Evolutionary conservation across 768 basidiomycete genomes (phyloP).

Genomic region (Bullera alba): DNA sequence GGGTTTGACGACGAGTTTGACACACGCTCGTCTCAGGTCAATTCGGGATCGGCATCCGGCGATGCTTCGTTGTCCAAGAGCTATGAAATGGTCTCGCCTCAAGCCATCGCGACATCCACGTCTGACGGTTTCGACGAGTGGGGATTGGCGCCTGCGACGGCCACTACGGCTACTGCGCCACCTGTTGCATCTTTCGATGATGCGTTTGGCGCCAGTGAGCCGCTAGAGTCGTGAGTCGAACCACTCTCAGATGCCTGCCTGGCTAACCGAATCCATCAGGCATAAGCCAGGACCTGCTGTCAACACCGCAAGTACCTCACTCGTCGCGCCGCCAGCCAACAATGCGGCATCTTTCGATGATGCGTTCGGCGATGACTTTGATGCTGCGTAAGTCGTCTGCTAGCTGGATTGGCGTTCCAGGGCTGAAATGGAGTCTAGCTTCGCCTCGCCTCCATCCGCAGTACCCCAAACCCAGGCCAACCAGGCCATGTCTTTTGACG

Average conservation of each 20-base stretch:
- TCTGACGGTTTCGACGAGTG: slow-evolving; percentile 22
- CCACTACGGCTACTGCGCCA: background rate
- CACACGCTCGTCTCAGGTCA: slow-evolving; percentile 18
- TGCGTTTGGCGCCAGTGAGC: slow-evolving; percentile 49
- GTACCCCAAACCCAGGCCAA: no score
- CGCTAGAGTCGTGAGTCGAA: slow-evolving; percentile 35
- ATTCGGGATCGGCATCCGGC: slow-evolving; percentile 6
- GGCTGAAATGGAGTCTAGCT: no score
- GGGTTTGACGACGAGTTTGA: slow-evolving; percentile 47
- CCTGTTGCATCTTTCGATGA: slow-evolving; percentile 50
- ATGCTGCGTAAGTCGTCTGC: no score
- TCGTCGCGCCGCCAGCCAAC: no score
- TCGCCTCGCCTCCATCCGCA: no score
- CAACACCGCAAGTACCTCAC: no score
- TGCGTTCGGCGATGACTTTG: no score
- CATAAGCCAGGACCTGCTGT: no score
- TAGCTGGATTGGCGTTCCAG: no score
- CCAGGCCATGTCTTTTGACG: no score
- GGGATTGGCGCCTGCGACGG: slow-evolving; percentile 12
- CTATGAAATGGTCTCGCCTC: slow-evolving; percentile 42
- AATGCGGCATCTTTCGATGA: no score
- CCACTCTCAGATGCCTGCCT: slow-evolving; percentile 52
- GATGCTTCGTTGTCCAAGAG: slow-evolving; percentile 23
- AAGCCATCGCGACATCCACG: background rate
- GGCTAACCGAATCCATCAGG: no score